Percentiles rank a stretch among this genome's conserved stretches.
Conservation (phyloP, 257 asterid species). For the Solanum appendiculatum region DNA sequence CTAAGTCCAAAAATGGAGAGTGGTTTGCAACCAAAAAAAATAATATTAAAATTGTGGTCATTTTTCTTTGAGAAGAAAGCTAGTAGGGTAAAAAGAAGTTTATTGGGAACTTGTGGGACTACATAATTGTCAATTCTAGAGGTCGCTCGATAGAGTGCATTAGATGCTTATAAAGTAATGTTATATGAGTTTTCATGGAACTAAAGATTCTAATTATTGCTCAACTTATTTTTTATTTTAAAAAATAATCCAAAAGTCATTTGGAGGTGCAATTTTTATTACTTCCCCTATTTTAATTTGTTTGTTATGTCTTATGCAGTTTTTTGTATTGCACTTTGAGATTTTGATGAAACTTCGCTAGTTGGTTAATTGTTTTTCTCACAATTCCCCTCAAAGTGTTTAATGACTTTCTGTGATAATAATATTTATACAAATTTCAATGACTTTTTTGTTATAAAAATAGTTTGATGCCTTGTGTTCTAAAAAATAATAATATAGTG, state of each 20-base stretch:
- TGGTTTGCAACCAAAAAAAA: background rate
- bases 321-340: background rate
- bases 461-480: too few relatives aligned
- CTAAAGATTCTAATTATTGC: background rate
- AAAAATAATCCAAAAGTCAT: background rate
- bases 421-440: background rate
- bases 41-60: background rate
- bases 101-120: background rate
- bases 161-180: background rate
- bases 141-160: too few relatives aligned
- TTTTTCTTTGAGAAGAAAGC: background rate
- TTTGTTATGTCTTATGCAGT: background rate
- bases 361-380: too few relatives aligned
- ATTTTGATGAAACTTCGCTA: background rate
- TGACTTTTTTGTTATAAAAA: background rate
- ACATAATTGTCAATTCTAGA: background rate
- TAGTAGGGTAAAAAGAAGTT: background rate
- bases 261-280: background rate
- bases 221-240: background rate
- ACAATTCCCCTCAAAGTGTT: too few relatives aligned
- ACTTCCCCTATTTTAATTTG: background rate
- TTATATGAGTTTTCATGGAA: background rate
- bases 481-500: background rate
- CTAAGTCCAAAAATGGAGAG: background rate
- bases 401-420: background rate